Percentiles rank a stretch among this genome's conserved stretches.
phyloP scores from a whole-genome alignment of 306 rosid genomes.

The Malus sylvestris region DNA sequence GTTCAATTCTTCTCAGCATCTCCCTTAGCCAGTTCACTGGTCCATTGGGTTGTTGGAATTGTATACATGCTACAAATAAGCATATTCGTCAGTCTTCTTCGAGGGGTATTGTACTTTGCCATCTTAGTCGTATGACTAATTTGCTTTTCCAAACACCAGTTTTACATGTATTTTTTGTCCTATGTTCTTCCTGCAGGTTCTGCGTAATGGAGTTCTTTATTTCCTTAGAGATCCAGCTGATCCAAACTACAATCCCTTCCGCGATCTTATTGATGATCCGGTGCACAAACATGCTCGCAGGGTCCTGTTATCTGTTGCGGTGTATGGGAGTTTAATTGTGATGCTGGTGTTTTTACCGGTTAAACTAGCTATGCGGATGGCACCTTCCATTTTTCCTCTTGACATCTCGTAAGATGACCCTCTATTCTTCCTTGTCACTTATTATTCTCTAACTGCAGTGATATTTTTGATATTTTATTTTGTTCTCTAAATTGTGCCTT shows the following conservation, averaged over 20 bases:
- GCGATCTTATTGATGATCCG: constrained; percentile 96
- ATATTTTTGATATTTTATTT: background rate
- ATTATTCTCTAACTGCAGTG: background rate
- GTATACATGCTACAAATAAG: constrained; percentile 97
- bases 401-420: constrained; percentile 76
- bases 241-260: constrained; percentile 98
- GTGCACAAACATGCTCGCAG: constrained; percentile 99
- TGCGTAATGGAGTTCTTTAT: constrained; percentile 94
- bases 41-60: constrained; percentile 98
- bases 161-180: background rate
- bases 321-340: constrained; percentile 96
- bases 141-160: constrained; percentile 1
- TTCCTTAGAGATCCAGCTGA: constrained; percentile 98
- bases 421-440: constrained; percentile 5
- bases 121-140: background rate
- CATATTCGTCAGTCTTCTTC: constrained; percentile 97
- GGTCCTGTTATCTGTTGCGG: constrained; percentile 89
- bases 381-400: constrained; percentile 87
- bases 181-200: constrained; percentile 55
- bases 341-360: constrained; percentile 97
- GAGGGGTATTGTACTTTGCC: constrained; percentile 68
- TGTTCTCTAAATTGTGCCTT: constrained; percentile 15
- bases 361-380: constrained; percentile 92
- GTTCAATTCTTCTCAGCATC: constrained; percentile 91
- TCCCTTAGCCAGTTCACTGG: constrained; percentile 92